These are phyloP conservation scores for Ampelomyces quisqualis DNA, from an alignment of 2,329 filamentous ascomycete species.

Conservation along the genomic window DNA sequence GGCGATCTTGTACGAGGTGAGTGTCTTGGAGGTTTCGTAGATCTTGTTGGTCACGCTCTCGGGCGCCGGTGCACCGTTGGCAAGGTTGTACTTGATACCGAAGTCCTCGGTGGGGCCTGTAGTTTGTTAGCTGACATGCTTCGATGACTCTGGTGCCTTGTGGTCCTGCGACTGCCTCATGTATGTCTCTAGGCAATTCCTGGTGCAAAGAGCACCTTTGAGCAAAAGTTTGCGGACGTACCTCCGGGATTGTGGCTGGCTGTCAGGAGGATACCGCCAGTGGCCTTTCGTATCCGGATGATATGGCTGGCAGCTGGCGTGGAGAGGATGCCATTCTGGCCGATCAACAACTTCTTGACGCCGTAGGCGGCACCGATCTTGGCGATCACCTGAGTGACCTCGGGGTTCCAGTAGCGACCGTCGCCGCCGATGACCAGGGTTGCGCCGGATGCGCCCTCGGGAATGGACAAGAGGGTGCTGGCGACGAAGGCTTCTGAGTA, in stretches of 20 bases:
- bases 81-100: slow-evolving; percentile 99
- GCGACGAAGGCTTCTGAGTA: slow-evolving; percentile 96
- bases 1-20: slow-evolving; percentile 89
- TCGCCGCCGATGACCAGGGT: slow-evolving; percentile 97
- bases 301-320: slow-evolving; percentile 95
- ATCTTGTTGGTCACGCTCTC: slow-evolving; percentile 99
- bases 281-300: slow-evolving; percentile 91
- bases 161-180: no score
- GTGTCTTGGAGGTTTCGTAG: slow-evolving; percentile 83
- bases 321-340: slow-evolving; percentile 93
- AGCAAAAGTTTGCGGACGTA: slow-evolving; percentile 41
- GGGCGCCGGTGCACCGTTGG: slow-evolving; percentile 92
- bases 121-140: slow-evolving; percentile 5
- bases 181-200: no score
- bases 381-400: slow-evolving; percentile 93
- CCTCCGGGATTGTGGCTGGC: slow-evolving; percentile 98
- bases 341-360: slow-evolving; percentile 97
- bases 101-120: slow-evolving; percentile 90
- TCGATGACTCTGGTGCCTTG: no score
- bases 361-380: slow-evolving; percentile 97
- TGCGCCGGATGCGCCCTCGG: slow-evolving; percentile 82
- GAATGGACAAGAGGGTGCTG: slow-evolving; percentile 93
- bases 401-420: slow-evolving; percentile 95
- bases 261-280: slow-evolving; percentile 93
- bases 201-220: no score